phyloP scores from a whole-genome alignment of 306 rosid species.

The Trifolium subterraneum region DNA sequence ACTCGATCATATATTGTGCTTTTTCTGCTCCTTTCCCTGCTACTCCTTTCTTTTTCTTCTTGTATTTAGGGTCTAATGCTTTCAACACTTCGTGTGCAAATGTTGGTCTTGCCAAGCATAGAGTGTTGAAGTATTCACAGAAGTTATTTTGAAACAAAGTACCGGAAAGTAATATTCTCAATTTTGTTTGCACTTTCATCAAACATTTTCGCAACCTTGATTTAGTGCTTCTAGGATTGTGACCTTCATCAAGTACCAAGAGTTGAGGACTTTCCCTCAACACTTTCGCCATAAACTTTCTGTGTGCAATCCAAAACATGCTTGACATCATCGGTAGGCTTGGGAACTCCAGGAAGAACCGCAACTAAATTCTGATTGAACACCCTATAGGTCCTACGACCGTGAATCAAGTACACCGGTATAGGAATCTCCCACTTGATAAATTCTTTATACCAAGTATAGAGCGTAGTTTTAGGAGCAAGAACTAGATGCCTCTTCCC shows the following conservation, averaged over 20 bases:
- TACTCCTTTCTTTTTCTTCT: constrained; percentile 46
- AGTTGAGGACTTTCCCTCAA: constrained; percentile 89
- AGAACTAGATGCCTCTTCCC: constrained; percentile 83
- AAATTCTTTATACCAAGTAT: constrained; percentile 96
- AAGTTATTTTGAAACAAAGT: constrained; percentile 95
- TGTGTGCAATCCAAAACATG: constrained; percentile 85
- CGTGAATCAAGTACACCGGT: constrained; percentile 88
- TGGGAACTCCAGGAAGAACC: constrained; percentile 68
- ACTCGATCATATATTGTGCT: constrained; percentile 56
- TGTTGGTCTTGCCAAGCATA: constrained; percentile 89
- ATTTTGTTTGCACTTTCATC: constrained; percentile 90
- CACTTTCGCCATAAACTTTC: constrained; percentile 86
- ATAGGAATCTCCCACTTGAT: no score
- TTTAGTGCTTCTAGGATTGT: no score
- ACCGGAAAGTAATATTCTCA: constrained; percentile 88
- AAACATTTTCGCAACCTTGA: constrained; percentile 84
- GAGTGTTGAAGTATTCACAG: constrained; percentile 90
- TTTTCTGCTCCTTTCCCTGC: constrained; percentile 44
- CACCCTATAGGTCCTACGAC: constrained; percentile 77
- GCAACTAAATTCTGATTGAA: constrained; percentile 55
- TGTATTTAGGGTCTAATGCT: constrained; percentile 73
- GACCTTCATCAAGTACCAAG: constrained; percentile 82
- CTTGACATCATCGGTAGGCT: constrained; percentile 85
- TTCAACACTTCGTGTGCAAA: constrained; percentile 77
- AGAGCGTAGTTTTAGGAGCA: constrained; percentile 96